Evolutionary conservation across 2,329 filamentous ascomycete species (phyloP).

Genomic region (Sarocladium oryzae): DNA sequence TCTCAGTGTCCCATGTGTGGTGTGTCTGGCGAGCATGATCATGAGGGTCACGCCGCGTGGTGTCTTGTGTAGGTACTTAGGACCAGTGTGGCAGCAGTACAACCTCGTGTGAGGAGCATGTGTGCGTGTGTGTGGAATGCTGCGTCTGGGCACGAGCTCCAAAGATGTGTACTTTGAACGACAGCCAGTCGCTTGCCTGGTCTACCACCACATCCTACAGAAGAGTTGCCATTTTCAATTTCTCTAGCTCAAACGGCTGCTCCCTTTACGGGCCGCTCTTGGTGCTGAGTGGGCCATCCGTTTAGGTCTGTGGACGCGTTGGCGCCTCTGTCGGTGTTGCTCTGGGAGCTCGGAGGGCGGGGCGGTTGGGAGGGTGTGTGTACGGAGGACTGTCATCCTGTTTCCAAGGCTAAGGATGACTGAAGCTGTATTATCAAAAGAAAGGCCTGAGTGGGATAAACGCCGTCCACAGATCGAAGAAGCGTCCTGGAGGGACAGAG

Average conservation of each 20-base stretch:
- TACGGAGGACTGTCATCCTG: too few species aligned
- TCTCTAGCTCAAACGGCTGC: slow-evolving; percentile 5
- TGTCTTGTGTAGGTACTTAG: neutral
- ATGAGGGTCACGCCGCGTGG: slow-evolving; percentile 1
- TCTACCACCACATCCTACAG: neutral
- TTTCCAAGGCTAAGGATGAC: too few species aligned
- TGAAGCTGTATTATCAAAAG: too few species aligned
- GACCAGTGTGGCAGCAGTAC: neutral
- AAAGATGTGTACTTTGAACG: neutral
- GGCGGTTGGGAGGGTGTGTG: neutral
- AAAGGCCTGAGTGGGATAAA: too few species aligned
- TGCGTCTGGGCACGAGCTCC: slow-evolving; percentile 2
- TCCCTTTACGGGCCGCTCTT: slow-evolving; percentile 8
- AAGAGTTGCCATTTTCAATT: neutral
- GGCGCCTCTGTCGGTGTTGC: neutral
- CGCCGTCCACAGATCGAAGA: too few species aligned
- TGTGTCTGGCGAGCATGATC: slow-evolving; percentile 6
- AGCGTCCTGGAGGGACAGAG: too few species aligned
- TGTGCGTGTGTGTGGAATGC: slow-evolving; percentile 2
- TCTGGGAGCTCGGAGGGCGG: neutral
- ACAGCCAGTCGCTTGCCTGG: slow-evolving; percentile 1
- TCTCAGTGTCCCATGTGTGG: neutral
- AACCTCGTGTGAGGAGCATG: neutral
- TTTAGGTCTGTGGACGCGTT: neutral
- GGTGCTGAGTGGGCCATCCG: slow-evolving; percentile 6